A percentile compares a stretch with the other conserved stretches of the same genome.
Evolutionary conservation across 2,329 filamentous ascomycete species (phyloP).

Genomic region (Fusarium dlaminii): DNA sequence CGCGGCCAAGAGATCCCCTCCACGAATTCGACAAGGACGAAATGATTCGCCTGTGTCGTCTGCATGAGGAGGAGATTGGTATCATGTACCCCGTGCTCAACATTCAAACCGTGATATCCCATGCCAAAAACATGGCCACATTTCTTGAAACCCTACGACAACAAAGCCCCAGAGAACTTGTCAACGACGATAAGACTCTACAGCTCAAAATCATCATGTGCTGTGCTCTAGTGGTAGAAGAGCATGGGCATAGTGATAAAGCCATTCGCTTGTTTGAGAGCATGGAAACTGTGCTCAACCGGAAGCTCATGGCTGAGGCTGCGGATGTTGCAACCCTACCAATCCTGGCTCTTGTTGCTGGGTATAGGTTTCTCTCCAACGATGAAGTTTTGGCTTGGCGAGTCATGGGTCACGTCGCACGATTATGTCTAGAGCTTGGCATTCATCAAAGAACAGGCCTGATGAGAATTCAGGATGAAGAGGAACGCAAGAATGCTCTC

Average conservation of each 20-base stretch:
- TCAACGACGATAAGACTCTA: constrained; percentile 67
- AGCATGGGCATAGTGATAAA: constrained; percentile 78
- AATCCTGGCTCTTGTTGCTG: constrained; percentile 62
- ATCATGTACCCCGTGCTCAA: constrained; percentile 91
- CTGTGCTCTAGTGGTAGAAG: constrained; percentile 79
- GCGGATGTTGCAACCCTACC: constrained; percentile 59
- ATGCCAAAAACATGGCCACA: constrained; percentile 74
- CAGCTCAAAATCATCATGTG: constrained; percentile 87
- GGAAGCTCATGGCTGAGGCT: constrained; percentile 66
- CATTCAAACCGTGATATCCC: constrained; percentile 74
- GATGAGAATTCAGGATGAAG: constrained; percentile 72
- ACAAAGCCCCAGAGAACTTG: constrained; percentile 47
- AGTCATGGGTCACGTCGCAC: constrained; percentile 82
- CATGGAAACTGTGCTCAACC: constrained; percentile 77
- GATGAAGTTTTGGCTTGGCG: constrained; percentile 90
- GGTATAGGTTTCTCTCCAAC: constrained; percentile 85
- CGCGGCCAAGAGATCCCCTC: constrained; percentile 73
- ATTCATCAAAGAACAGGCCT: constrained; percentile 83
- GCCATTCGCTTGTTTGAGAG: constrained; percentile 79
- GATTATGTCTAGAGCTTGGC: constrained; percentile 82
- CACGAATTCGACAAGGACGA: constrained; percentile 83
- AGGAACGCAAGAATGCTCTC: constrained; percentile 73
- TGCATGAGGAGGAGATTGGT: constrained; percentile 91
- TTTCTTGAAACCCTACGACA: constrained; percentile 70
- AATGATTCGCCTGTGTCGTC: constrained; percentile 77